These are phyloP conservation scores for Erythrobasidium yunnanense DNA, from an alignment of 768 basidiomycete species.

Conservation along the genomic window DNA sequence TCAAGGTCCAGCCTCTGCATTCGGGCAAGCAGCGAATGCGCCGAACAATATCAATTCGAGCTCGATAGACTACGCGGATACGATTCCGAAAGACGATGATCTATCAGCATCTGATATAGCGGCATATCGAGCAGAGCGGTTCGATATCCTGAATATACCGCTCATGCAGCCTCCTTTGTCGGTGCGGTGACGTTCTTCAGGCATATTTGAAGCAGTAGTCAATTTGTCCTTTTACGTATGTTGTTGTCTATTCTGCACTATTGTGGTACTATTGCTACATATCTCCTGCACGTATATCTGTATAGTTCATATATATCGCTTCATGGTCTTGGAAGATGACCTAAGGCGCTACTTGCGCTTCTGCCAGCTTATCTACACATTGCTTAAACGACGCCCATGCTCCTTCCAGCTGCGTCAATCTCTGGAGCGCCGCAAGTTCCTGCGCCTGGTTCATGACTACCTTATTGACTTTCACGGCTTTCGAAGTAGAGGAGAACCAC, in stretches of 20 bases:
- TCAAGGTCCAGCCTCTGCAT: background rate
- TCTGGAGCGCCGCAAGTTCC: constrained; percentile 2
- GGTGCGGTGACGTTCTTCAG: constrained; percentile 7
- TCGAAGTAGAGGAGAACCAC: background rate
- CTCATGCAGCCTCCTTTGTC: constrained; percentile 10
- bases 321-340: too few relatives aligned
- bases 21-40: background rate
- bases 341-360: too few relatives aligned
- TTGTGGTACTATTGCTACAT: background rate
- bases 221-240: background rate
- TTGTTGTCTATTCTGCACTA: too few relatives aligned
- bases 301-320: too few relatives aligned
- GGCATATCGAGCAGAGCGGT: constrained; percentile 26
- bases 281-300: constrained; percentile 1
- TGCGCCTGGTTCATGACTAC: background rate
- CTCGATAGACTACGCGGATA: constrained; percentile 6
- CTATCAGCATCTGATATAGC: constrained; percentile 17
- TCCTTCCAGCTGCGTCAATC: background rate
- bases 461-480: background rate
- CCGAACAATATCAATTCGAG: background rate
- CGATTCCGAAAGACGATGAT: constrained; percentile 27
- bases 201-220: background rate
- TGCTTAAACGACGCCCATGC: constrained; percentile 12
- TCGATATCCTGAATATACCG: constrained; percentile 21
- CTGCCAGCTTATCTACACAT: constrained; percentile 8